Base-by-base conservation (phyloP, 1,284 basidiomycete species). In the Sporisorium exsertum region DNA sequence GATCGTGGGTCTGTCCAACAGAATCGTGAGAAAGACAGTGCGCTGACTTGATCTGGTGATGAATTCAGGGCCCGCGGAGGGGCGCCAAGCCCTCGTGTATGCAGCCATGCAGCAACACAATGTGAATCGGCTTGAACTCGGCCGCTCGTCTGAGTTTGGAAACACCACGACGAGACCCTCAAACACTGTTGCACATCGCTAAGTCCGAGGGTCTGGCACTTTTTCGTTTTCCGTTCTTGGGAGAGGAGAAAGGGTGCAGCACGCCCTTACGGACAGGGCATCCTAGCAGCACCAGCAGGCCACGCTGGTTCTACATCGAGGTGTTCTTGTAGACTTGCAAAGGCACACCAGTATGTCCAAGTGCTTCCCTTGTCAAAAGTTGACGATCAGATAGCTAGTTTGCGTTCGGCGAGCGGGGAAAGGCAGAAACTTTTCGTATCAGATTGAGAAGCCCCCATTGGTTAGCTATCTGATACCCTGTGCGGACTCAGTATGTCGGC, bases 41-140 rank as follows among this genome's bases (percentile, higher is more conserved):
- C 16, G 40, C 2, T 20, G 40, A 20, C 7, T 20, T 8, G 40
- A 40, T 10, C 37, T n/a, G 2, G 37, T 18, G 37, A 18, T 18
- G 37, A 40, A 40, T 40, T 40, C 37, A 40, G 18, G 37, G 37
- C 37, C 37, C 37, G 37, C 16, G 37, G 37, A 40, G 37, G 16
- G 47, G 27, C 26, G 47, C 47, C 47, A 49, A 49, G 24, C 47
- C 27, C 26, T 18, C 7, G 26, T 49, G 47, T n/a, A 29, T 49
- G 47, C 26, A 32, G 47, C 16, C 24, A n/a, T 49, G 18, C 27
- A 29, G 27, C 47, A 7, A 29, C 12, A n/a, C 26, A 18, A 49
- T 16, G 8, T n/a, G 47, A 10, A 49, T 49, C 26, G 47, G 27
- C 47, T n/a, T 10, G 9, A n/a, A 49, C 13, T 32, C 18, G 9